These are phyloP conservation scores for Massarina eburnea DNA, from an alignment of 2,329 filamentous ascomycete species.

Conservation along the genomic window DNA sequence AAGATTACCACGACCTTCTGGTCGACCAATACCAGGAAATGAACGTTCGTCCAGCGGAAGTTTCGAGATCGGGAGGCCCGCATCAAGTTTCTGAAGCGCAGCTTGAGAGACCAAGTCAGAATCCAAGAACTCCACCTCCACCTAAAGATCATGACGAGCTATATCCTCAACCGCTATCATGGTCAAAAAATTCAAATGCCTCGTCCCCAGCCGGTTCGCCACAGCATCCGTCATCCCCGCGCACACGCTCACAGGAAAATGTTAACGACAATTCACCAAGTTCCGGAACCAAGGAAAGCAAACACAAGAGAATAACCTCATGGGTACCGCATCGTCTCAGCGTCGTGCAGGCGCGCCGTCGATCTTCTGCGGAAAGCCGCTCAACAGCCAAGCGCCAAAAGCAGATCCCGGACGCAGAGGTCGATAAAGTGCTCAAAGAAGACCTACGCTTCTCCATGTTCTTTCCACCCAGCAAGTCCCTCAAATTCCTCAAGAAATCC, in stretches of 20 bases:
- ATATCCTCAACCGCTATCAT: not conserved
- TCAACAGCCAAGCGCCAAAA: not conserved
- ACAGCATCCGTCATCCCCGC: not conserved
- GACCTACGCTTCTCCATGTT: slow-evolving; percentile 14
- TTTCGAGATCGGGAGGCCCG: slow-evolving; percentile 3
- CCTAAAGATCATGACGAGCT: slow-evolving; percentile 9
- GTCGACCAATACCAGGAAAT: slow-evolving; percentile 26
- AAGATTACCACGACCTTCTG: slow-evolving; percentile 34
- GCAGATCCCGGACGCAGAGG: not conserved
- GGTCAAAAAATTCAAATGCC: not conserved
- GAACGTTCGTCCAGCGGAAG: slow-evolving; percentile 11
- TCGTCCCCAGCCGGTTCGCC: not conserved
- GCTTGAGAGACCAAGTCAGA: not conserved
- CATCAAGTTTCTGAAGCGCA: slow-evolving; percentile 5
- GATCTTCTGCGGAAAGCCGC: not conserved
- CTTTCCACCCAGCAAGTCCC: slow-evolving; percentile 6
- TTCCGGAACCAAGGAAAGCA: slow-evolving; percentile 5
- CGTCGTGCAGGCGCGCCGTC: slow-evolving; percentile 1
- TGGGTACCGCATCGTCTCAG: slow-evolving; percentile 19
- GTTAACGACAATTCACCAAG: not conserved
- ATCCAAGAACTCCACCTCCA: slow-evolving; percentile 2
- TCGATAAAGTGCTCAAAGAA: slow-evolving; percentile 5
- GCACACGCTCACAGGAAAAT: slow-evolving; percentile 3
- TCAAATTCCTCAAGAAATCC: slow-evolving; percentile 5
- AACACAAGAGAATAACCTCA: slow-evolving; percentile 13